Base-by-base conservation (phyloP, 2,329 filamentous ascomycete species). In the Mycosphaerella sp. region DNA sequence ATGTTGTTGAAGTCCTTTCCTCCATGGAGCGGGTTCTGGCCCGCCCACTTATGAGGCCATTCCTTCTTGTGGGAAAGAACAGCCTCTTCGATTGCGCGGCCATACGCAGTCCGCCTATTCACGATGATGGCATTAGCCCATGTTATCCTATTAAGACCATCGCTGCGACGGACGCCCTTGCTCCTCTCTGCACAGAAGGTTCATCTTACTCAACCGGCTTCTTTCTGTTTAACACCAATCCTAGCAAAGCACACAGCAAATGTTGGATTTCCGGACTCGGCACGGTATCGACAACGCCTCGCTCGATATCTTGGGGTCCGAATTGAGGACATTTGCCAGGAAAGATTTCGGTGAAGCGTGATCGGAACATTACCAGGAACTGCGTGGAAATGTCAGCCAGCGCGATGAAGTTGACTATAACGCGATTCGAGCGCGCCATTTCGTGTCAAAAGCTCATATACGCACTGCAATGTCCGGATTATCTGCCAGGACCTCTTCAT, bases 361-460 rank as follows among this genome's bases (percentile, higher is more conserved):
- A 86, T 69, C 91, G 84, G 73, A 97, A 98, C 88, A 95, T 96
- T 61, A 97, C 89, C 70, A 98, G 87, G 73, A 98, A 96, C 89
- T 96, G 65, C 63, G 64, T 74, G 44, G 28, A 44, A 55, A 53
- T 78, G 79, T 80, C 70, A 64, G 64, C 54, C 54, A 52, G 46
- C 59, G 58, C 55, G 62, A 63, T 64, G 37, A 27, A 21, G 27
- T 18, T 27, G 41, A 14, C 10, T 28, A 34, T 17, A 32, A 60
- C 63, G 64, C 63, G 64, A 64, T 55, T 49, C 41, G 41, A 59
- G 57, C 65, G 64, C 64, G 59, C 53, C 53, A 46, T 62, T 58
- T 62, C 56, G 64, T 57, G 61, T 59, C 54, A 34, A 56, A 40
- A 14, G 32, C 40, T 49, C 35, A 43, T 45, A 59, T 53, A 87